phyloP scores from a whole-genome alignment of 345 rosid genomes.

The Gossypium bickii region DNA sequence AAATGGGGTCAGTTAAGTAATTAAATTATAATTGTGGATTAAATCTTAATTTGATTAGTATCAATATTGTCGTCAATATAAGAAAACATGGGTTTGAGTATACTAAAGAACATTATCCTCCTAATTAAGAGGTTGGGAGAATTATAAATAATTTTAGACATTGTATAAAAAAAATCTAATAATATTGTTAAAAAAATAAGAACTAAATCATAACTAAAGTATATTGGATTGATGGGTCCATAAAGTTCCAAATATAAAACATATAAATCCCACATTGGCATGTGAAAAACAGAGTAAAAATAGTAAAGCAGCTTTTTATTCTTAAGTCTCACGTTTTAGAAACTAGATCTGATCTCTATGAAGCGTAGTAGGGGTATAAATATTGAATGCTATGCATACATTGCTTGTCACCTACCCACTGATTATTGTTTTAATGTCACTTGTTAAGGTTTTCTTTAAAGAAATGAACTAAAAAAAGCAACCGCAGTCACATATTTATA shows the following conservation, averaged over 20 bases:
- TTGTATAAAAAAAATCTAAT: no score
- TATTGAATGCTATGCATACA: background rate
- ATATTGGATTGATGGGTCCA: no score
- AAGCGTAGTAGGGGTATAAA: background rate
- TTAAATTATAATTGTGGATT: no score
- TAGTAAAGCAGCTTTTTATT: background rate
- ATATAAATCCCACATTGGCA: no score
- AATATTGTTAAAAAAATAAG: no score
- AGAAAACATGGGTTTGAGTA: accelerated
- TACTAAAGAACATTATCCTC: accelerated
- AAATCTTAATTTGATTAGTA: accelerated
- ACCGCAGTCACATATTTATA: no score
- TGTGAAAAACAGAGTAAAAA: background rate
- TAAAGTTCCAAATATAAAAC: no score
- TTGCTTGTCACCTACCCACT: background rate
- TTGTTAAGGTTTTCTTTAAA: background rate
- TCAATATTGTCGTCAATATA: accelerated
- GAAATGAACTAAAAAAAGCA: no score
- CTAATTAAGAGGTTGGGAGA: accelerated
- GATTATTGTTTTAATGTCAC: no score
- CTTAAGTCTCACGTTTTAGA: background rate
- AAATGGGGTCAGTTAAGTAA: no score
- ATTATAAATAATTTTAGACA: no score
- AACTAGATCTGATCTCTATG: background rate
- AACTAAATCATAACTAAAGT: no score